Base-by-base conservation (phyloP, 345 rosid species). In the Ceriops decandra region DNA sequence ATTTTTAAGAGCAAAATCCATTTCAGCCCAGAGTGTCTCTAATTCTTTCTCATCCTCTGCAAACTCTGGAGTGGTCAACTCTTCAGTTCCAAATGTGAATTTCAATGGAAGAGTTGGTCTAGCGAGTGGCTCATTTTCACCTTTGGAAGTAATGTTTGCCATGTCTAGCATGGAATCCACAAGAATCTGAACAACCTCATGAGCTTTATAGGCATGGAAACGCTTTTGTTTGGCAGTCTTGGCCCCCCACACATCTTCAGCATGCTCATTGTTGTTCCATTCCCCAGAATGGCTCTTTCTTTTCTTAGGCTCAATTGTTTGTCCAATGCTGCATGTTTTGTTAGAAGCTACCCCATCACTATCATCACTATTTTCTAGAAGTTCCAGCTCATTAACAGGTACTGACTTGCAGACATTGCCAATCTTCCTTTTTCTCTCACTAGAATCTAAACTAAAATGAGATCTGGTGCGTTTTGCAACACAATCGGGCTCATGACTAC, bases 21-120 rank as follows among this genome's bases (percentile, higher is more conserved):
- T 78, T 38, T 89, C 91, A 68, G 59, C 68, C 95, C 95, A 89
- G n/a, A 87, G 79, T 8, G 57, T 31, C 19, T 82, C 82, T 59
- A 85, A 3, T 47, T 81, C 87, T 66, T 74, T 74, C 52, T 86
- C 88, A 3, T 59, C 77, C 42, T 84, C 90, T 57, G 90, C 71
- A 67, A 74, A 81, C 73, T 83, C 84, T 1, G 69, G 66, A 9
- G 60, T 76, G 67, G 46, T 62, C 38, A 76, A 64, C 66, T 83
- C 83, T 71, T 79, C 84, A 15, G 21, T 68, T 13, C 82, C 85
- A 71, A 82, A 85, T 13, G 77, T 80, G 76, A 74, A 69, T 70
- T 82, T 82, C 72, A 73, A 2, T 17, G 74, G 81, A 69, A 82
- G 82, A 58, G 17, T 3, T 42, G 75, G 68, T 36, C 8, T 31